Evolutionary conservation across 139 green algal genomes (phyloP).

Genomic region (Haematococcus lacustris): DNA sequence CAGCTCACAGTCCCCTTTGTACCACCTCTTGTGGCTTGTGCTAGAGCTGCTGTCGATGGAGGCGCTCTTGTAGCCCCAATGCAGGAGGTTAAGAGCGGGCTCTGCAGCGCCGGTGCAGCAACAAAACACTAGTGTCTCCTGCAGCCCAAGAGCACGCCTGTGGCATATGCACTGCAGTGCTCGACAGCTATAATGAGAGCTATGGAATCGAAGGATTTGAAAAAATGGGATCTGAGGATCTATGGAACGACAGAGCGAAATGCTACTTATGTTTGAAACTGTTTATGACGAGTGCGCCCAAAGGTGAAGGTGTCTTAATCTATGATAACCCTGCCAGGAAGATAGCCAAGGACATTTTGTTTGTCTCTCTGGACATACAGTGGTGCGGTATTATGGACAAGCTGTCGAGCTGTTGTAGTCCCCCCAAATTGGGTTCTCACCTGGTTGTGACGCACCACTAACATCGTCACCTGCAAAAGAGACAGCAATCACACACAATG

Average conservation of each 20-base stretch:
- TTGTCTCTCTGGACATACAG: not conserved
- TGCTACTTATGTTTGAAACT: not conserved
- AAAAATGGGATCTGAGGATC: not conserved
- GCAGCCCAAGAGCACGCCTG: not conserved
- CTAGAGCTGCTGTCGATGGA: not conserved
- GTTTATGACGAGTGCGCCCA: not conserved
- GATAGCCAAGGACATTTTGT: not conserved
- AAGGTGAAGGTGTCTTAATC: not conserved
- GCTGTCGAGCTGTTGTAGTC: not conserved
- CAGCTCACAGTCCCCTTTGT: not conserved
- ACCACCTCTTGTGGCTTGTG: not conserved
- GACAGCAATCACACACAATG: not conserved
- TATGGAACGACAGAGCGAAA: not conserved
- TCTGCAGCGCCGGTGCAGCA: not conserved
- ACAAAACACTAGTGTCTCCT: not conserved
- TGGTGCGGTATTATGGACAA: not conserved
- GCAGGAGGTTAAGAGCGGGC: not conserved
- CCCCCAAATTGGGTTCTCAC: not conserved
- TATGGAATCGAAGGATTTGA: not conserved
- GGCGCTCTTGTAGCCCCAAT: not conserved
- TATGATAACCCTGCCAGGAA: not conserved
- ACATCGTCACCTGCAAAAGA: not conserved
- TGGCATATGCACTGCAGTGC: not conserved
- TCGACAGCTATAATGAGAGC: not conserved
- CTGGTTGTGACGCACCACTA: not conserved